Conservation (phyloP, 2,329 filamentous ascomycete species). For the Aspergillus aculeatus region DNA sequence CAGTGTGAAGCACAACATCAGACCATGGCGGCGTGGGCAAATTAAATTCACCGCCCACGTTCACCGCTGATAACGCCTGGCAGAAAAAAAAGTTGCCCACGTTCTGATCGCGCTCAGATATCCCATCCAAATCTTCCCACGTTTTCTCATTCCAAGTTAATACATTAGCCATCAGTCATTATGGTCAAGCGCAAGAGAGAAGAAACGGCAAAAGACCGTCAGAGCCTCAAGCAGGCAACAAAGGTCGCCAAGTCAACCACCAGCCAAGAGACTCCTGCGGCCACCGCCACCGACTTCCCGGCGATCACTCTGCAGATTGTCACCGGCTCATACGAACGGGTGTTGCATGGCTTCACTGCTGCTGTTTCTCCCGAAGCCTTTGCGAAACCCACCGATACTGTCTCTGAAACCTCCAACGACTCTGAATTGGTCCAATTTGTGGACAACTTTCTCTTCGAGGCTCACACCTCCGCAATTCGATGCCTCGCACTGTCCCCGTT, state of each 20-base stretch:
- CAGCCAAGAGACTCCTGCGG: slow-evolving; percentile 18
- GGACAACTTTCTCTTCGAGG: slow-evolving; percentile 94
- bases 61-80: slow-evolving; percentile 16
- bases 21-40: too few relatives aligned
- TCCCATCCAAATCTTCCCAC: background rate
- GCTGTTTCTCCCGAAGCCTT: slow-evolving; percentile 52
- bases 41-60: slow-evolving; percentile 13
- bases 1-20: too few relatives aligned
- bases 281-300: slow-evolving; percentile 27
- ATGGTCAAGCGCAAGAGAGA: slow-evolving; percentile 51
- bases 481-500: slow-evolving; percentile 82
- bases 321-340: slow-evolving; percentile 88
- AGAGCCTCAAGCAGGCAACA: slow-evolving; percentile 24
- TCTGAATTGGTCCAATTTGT: slow-evolving; percentile 63
- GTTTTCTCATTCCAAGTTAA: background rate
- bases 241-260: slow-evolving; percentile 36
- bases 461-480: slow-evolving; percentile 84
- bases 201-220: slow-evolving; percentile 28
- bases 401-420: slow-evolving; percentile 25
- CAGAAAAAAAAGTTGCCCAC: slow-evolving; percentile 28
- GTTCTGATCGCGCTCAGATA: slow-evolving; percentile 7
- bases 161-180: slow-evolving; percentile 2
- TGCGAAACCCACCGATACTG: slow-evolving; percentile 23
- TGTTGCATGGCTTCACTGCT: slow-evolving; percentile 87
- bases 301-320: slow-evolving; percentile 76